Base-by-base conservation (phyloP, 768 basidiomycete species). In the Macrolepiota dolichaula region DNA sequence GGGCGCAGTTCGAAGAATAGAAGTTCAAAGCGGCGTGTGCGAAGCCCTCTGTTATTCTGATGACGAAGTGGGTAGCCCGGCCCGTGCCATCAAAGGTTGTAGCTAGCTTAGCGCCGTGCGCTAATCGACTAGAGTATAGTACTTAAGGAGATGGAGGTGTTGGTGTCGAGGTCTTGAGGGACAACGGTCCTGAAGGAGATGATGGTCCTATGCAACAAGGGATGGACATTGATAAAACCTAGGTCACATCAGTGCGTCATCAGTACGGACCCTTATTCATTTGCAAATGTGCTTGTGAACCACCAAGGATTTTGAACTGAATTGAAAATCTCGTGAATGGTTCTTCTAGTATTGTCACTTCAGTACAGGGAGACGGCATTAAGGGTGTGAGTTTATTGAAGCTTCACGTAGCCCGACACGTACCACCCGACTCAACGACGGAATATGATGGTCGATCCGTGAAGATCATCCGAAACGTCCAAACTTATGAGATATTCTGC, bases 361-460 rank as follows among this genome's bases (percentile, higher is more conserved):
- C 51, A 44, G 68, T 71, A 49, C 72, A 73, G 11, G 71, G 70
- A 22, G 63, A 72, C 73, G 47, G 17, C 27, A 15, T 17, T 15
- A n/a, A 9, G 17, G 29, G n/a, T 15, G 15, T 3, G 10, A 3
- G 44, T 51, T 51, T 42, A 59, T 13, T 22, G 12, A n/a, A 27
- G 25, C 25, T 17, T 4, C 13, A 46, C 11, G 19, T 12, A 10
- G 22, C 1, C 13, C 3, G n/a, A 50, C 24, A 69, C 73, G 36
- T 32, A 76, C 77, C 74, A 55, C 67, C 54, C 44, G 77, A 62
- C 1, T 79, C 79, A 11, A 68, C 62, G 35, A 79, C 63, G 44
- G 65, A 82, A 86, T 44, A 81, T 75, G 59, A 74, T 77, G 49
- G 68, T n/a, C n/a, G n/a, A n/a, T n/a, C n/a, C n/a, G n/a, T n/a